Conservation (phyloP, 148 eudicot genomes). For the Arbutus unedo region DNA sequence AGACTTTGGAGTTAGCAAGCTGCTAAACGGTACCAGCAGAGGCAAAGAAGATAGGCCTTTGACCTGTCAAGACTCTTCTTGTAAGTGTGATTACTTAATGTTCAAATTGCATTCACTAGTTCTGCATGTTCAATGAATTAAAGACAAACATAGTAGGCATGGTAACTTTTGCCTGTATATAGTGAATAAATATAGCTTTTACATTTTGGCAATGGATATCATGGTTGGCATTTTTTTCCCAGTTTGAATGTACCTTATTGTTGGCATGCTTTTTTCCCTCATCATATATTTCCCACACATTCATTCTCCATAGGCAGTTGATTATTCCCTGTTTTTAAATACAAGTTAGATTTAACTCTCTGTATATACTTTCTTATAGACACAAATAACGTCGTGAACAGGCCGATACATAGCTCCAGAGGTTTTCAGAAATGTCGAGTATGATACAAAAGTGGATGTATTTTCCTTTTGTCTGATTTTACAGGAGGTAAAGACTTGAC, state of each 20-base stretch:
- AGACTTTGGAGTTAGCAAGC: constrained; percentile 96
- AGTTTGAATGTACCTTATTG: background rate
- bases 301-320: background rate
- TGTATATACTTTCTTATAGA: background rate
- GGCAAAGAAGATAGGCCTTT: constrained; percentile 54
- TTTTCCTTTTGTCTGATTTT: constrained; percentile 91
- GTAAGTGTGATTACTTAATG: constrained; percentile 46
- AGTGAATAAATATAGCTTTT: background rate
- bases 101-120: background rate
- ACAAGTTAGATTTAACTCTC: background rate
- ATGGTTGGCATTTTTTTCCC: background rate
- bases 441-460: constrained; percentile 94
- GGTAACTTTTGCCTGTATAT: background rate
- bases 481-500: constrained; percentile 63
- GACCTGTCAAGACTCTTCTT: constrained; percentile 45
- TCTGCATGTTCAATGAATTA: background rate
- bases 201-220: background rate
- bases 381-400: constrained; percentile 24
- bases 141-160: background rate
- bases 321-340: background rate
- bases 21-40: constrained; percentile 66
- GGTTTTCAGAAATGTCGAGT: constrained; percentile 79
- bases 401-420: constrained; percentile 96
- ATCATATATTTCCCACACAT: background rate
- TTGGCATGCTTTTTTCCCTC: background rate